A percentile compares a stretch with the other conserved stretches of the same genome.
phyloP scores from a whole-genome alignment of 768 basidiomycete genomes.

The Peribolospora kevripleyi region DNA sequence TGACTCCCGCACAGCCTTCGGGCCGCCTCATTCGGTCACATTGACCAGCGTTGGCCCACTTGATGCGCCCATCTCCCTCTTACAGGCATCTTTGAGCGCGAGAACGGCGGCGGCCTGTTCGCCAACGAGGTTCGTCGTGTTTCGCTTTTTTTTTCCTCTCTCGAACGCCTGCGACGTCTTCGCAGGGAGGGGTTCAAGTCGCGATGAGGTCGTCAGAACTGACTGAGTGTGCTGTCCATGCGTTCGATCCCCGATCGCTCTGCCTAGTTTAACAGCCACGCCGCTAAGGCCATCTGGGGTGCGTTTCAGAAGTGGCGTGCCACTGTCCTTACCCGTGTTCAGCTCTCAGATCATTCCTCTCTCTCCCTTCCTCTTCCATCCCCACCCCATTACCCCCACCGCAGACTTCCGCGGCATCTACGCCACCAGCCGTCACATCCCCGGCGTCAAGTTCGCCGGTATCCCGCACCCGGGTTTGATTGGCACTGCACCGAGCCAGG shows the following conservation, averaged over 20 bases:
- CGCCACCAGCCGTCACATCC: slow-evolving; percentile 50
- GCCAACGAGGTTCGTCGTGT: slow-evolving; percentile 21
- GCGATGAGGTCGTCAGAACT: neutral
- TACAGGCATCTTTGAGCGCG: slow-evolving; percentile 41
- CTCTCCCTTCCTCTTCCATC: neutral
- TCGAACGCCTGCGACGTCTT: too few relatives aligned
- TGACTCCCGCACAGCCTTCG: slow-evolving; percentile 25
- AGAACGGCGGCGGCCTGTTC: slow-evolving; percentile 48
- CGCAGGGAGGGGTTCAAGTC: neutral
- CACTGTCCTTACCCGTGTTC: neutral
- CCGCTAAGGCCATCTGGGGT: slow-evolving; percentile 61
- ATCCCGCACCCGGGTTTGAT: slow-evolving; percentile 35
- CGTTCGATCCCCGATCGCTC: too few relatives aligned
- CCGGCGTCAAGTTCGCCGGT: slow-evolving; percentile 54
- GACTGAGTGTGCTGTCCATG: slow-evolving; percentile 24
- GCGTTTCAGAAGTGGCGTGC: slow-evolving; percentile 23
- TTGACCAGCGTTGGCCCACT: slow-evolving; percentile 42
- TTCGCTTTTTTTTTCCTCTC: too few relatives aligned
- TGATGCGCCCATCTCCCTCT: neutral
- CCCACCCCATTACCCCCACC: neutral
- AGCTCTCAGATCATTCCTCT: neutral
- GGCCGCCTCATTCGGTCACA: neutral
- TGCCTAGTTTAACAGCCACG: slow-evolving; percentile 36
- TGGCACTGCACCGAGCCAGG: slow-evolving; percentile 49
- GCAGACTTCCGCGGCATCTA: slow-evolving; percentile 27